A percentile compares a stretch with the other conserved stretches of the same genome.
phyloP scores from a whole-genome alignment of 2,329 filamentous ascomycete genomes.

The Cephalotrichum gorgonifer region DNA sequence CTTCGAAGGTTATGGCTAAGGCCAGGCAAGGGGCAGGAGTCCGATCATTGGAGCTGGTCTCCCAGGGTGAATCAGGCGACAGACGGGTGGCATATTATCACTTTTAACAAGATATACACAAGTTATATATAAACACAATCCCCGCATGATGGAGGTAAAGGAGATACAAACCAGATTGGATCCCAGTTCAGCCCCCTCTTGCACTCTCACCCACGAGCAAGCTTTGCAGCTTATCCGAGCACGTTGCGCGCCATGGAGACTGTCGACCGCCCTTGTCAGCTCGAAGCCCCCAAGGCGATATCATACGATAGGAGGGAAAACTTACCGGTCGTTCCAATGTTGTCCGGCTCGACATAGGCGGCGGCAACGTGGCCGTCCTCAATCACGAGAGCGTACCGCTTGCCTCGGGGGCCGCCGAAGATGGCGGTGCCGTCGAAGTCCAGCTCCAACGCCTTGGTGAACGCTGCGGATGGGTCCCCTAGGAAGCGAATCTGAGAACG shows the following conservation, averaged over 20 bases:
- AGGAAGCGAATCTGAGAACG: conserved; percentile 74
- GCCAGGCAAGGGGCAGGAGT: neutral
- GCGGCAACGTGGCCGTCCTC: conserved; percentile 79
- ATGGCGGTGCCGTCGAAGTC: conserved; percentile 69
- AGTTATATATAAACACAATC: neutral
- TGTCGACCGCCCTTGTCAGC: too few relatives aligned
- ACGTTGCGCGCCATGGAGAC: conserved; percentile 43
- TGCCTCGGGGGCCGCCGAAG: conserved; percentile 74
- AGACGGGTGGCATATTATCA: neutral
- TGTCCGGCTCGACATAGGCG: conserved; percentile 78
- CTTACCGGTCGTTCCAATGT: conserved; percentile 69
- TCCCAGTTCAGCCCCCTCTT: neutral
- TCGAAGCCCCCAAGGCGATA: conserved; percentile 2
- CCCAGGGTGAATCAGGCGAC: neutral
- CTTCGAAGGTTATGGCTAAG: neutral
- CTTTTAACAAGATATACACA: neutral
- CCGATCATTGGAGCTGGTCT: neutral
- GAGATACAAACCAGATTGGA: neutral
- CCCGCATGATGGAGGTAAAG: neutral
- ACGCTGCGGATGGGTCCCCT: conserved; percentile 67
- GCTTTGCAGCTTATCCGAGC: conserved; percentile 24
- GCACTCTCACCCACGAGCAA: neutral
- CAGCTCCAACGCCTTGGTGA: conserved; percentile 76
- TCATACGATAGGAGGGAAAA: conserved; percentile 5
- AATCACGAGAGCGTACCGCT: conserved; percentile 77